Conservation (phyloP, 1,284 basidiomycete genomes). For the Austroboletus rostrupii region DNA sequence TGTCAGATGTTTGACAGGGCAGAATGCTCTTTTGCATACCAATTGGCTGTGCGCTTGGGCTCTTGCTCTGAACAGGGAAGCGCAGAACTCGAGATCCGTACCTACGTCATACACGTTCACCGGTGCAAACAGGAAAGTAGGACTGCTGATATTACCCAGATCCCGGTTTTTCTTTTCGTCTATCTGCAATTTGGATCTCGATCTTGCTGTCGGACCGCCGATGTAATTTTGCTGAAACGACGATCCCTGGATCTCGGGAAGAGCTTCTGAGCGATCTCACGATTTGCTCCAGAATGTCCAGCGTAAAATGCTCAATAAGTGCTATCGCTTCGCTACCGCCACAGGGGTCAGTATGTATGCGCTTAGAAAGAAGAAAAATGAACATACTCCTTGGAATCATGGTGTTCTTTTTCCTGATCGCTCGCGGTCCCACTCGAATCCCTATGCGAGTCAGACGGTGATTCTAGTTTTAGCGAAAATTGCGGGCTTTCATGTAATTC, state of each 20-base stretch:
- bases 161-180: slow-evolving; percentile 18
- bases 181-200: slow-evolving; percentile 26
- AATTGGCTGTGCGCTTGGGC: slow-evolving; percentile 48
- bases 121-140: not conserved
- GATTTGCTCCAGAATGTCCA: slow-evolving; percentile 54
- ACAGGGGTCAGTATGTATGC: slow-evolving; percentile 22
- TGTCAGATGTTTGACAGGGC: not conserved
- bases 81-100: slow-evolving; percentile 20
- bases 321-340: slow-evolving; percentile 21
- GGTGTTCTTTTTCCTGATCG: slow-evolving; percentile 12
- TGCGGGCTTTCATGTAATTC: not conserved
- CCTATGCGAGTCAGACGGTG: not conserved
- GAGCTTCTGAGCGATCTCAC: slow-evolving; percentile 22
- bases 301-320: slow-evolving; percentile 49
- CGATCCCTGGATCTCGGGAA: not conserved
- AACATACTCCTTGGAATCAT: slow-evolving; percentile 7
- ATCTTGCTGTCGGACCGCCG: slow-evolving; percentile 14
- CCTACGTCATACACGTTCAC: slow-evolving; percentile 15
- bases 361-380: not conserved
- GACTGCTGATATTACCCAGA: slow-evolving; percentile 12
- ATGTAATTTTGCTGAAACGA: slow-evolving; percentile 15
- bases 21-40: slow-evolving; percentile 36
- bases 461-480: not conserved
- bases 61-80: slow-evolving; percentile 32
- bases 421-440: slow-evolving; percentile 2